Evolutionary conservation across 2,329 filamentous ascomycete species (phyloP).

Genomic region (Fusarium succisae): DNA sequence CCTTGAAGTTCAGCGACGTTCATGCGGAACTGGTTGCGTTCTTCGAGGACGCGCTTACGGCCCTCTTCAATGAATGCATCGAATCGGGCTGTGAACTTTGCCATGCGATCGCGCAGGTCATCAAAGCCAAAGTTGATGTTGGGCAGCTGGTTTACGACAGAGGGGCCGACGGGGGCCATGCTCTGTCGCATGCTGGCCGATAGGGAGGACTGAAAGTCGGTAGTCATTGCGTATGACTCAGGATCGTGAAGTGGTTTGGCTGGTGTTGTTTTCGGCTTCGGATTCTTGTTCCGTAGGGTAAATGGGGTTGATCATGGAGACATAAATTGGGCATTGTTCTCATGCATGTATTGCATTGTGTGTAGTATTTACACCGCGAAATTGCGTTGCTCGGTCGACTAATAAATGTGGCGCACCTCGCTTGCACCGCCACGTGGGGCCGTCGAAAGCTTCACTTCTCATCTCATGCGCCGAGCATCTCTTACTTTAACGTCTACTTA

Average conservation of each 20-base stretch:
- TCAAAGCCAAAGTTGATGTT: constrained; percentile 96
- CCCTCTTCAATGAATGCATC: constrained; percentile 95
- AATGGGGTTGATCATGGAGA: not conserved
- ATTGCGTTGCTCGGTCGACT: constrained; percentile 46
- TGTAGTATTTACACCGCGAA: constrained; percentile 35
- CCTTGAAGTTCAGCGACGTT: constrained; percentile 91
- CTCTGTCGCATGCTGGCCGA: constrained; percentile 71
- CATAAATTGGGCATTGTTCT: constrained; percentile 1
- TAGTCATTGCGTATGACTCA: constrained; percentile 56
- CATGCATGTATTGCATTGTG: not conserved
- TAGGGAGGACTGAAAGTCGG: constrained; percentile 74
- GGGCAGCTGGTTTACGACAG: constrained; percentile 81
- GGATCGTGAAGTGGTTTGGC: not conserved
- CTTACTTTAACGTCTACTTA: not conserved
- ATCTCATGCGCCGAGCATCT: constrained; percentile 10
- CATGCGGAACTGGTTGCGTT: constrained; percentile 93
- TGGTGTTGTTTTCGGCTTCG: not conserved
- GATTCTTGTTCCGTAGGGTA: not conserved
- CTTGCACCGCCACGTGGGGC: constrained; percentile 44
- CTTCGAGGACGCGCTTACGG: constrained; percentile 87
- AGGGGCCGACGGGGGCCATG: constrained; percentile 66
- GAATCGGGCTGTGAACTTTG: constrained; percentile 88
- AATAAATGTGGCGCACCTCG: constrained; percentile 36
- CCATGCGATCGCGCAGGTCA: constrained; percentile 93
- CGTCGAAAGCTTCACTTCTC: constrained; percentile 36